A percentile compares a stretch with the other conserved stretches of the same genome.
Conservation (phyloP, 169 alveolate species). For the Plasmodium reichenowi region DNA sequence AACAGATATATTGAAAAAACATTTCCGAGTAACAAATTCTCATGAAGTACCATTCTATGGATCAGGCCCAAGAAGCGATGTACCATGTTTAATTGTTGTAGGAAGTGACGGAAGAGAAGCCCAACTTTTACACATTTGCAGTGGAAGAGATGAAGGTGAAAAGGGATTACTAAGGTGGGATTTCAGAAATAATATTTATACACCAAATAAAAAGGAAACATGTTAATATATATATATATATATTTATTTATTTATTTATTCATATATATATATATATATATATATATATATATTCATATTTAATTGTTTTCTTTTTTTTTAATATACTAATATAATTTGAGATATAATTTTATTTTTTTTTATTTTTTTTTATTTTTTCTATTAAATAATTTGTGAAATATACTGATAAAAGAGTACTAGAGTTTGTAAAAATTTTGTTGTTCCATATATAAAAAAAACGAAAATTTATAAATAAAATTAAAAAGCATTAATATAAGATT, state of each 20-base stretch:
- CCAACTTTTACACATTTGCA: conserved; percentile 80
- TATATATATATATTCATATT: neutral
- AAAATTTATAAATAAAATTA: no score
- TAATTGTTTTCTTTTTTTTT: conserved; percentile 2
- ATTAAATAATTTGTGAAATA: conserved; percentile 15
- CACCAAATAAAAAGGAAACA: conserved; percentile 38
- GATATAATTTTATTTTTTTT: neutral
- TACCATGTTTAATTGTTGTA: conserved; percentile 80
- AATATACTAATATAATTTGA: neutral
- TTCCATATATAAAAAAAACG: no score
- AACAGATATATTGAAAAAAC: conserved; percentile 78
- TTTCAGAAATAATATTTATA: conserved; percentile 68
- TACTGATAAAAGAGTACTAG: neutral
- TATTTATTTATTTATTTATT: no score
- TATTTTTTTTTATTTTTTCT: neutral
- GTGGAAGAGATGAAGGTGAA: conserved; percentile 86
- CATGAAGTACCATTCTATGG: conserved; percentile 75
- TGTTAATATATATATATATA: no score
- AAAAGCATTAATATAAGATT: no score
- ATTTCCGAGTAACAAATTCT: conserved; percentile 77
- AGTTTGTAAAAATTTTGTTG: no score
- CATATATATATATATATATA: no score
- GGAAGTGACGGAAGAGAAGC: conserved; percentile 85
- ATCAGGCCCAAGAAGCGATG: conserved; percentile 80
- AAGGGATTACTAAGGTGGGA: conserved; percentile 80